Conservation (phyloP, 192 early-diverging fungal species). For the Neocallimastix lanati region DNA sequence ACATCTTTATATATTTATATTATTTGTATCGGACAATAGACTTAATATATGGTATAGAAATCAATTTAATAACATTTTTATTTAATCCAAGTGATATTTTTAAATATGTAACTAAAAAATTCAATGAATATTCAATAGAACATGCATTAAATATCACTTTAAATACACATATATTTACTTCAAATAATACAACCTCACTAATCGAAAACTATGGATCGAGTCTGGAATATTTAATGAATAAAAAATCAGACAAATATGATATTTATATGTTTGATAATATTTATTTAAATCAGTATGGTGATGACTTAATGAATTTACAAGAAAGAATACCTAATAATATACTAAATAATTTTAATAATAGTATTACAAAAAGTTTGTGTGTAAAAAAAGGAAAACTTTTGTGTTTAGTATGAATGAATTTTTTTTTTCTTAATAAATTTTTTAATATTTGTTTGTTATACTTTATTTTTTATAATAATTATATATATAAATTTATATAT, state of each 20-base stretch:
- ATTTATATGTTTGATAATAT: not conserved
- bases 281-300: not conserved
- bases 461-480: too few species aligned
- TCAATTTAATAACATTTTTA: not conserved
- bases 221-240: not conserved
- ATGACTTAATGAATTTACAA: not conserved
- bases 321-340: not conserved
- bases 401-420: too few species aligned
- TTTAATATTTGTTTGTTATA: too few species aligned
- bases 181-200: not conserved
- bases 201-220: not conserved
- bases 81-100: not conserved
- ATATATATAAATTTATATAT: too few species aligned
- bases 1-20: too few species aligned
- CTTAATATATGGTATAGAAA: not conserved
- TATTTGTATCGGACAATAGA: too few species aligned
- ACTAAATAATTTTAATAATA: not conserved
- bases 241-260: not conserved
- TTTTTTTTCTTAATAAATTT: too few species aligned
- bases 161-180: not conserved
- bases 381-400: too few species aligned
- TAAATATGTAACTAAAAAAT: not conserved
- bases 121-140: not conserved
- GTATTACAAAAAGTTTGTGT: too few species aligned
- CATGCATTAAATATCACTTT: not conserved